Conservation (phyloP, 2,329 filamentous ascomycete species). For the Xylaria sp. region DNA sequence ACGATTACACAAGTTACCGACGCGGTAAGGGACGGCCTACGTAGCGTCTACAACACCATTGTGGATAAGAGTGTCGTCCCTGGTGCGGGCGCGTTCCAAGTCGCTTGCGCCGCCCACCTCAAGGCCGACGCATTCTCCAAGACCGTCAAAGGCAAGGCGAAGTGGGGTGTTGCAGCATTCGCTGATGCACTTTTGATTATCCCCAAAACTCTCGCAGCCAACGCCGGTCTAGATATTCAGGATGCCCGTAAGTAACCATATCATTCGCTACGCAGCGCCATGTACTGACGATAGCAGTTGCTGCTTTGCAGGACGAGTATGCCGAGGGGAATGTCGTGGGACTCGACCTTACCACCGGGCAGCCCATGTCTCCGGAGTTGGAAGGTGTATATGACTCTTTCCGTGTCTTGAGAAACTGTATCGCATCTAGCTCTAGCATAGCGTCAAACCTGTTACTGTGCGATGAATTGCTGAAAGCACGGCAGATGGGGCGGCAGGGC, state of each 20-base stretch:
- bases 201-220: conserved; percentile 95
- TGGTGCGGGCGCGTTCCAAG: conserved; percentile 94
- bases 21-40: conserved; percentile 91
- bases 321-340: conserved; percentile 86
- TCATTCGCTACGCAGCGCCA: background rate
- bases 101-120: conserved; percentile 88
- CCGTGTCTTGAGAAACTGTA: conserved; percentile 90
- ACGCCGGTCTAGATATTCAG: conserved; percentile 96
- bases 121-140: conserved; percentile 87
- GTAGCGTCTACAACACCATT: conserved; percentile 99
- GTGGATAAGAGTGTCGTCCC: conserved; percentile 97
- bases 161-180: conserved; percentile 94
- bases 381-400: conserved; percentile 97
- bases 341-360: conserved; percentile 84
- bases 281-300: conserved; percentile 66
- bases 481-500: conserved; percentile 84
- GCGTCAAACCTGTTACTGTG: conserved; percentile 94
- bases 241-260: conserved; percentile 78
- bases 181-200: conserved; percentile 95
- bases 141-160: conserved; percentile 96
- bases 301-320: conserved; percentile 85
- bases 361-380: conserved; percentile 94
- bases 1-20: conserved; percentile 98
- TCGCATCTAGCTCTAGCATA: conserved; percentile 94
- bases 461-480: conserved; percentile 96